phyloP scores from a whole-genome alignment of 2,329 filamentous ascomycete species.

The Hysterium pulicare region DNA sequence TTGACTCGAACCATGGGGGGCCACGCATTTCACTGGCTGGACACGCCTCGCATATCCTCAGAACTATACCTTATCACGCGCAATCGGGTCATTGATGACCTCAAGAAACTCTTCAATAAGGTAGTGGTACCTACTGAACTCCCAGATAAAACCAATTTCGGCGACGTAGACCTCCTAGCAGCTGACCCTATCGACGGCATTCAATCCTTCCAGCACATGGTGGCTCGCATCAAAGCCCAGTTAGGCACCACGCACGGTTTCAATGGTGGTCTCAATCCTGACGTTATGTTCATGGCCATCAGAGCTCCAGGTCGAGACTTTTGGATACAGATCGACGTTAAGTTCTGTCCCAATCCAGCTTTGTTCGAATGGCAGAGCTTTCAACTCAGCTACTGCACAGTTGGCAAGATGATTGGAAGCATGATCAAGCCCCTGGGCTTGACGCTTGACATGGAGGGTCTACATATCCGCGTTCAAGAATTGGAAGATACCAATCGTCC shows the following conservation, averaged over 20 bases:
- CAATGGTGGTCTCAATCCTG: conserved; percentile 11
- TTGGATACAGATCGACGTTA: conserved; percentile 25
- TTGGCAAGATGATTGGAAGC: conserved; percentile 21
- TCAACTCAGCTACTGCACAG: conserved; percentile 20
- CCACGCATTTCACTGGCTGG: conserved; percentile 20
- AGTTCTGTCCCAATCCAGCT: conserved; percentile 15
- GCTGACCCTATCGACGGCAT: conserved; percentile 10
- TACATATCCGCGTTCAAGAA: conserved; percentile 23
- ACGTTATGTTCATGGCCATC: conserved; percentile 25
- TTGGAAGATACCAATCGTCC: conserved; percentile 18
- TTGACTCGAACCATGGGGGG: no score
- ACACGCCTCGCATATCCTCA: conserved; percentile 20
- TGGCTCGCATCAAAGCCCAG: conserved; percentile 13
- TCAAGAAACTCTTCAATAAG: conserved; percentile 19
- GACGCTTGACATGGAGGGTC: conserved; percentile 19
- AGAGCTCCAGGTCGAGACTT: conserved; percentile 8
- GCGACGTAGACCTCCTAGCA: conserved; percentile 25
- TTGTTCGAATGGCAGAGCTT: conserved; percentile 22
- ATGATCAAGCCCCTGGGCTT: conserved; percentile 25
- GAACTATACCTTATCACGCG: conserved; percentile 17
- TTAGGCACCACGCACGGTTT: conserved; percentile 17
- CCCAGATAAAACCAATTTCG: conserved; percentile 20
- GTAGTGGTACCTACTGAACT: conserved; percentile 24
- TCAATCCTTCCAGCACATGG: conserved; percentile 13
- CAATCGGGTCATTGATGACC: conserved; percentile 7